These are phyloP conservation scores for Obelidium mucronatum DNA, from an alignment of 192 early-diverging fungal species.

Conservation along the genomic window DNA sequence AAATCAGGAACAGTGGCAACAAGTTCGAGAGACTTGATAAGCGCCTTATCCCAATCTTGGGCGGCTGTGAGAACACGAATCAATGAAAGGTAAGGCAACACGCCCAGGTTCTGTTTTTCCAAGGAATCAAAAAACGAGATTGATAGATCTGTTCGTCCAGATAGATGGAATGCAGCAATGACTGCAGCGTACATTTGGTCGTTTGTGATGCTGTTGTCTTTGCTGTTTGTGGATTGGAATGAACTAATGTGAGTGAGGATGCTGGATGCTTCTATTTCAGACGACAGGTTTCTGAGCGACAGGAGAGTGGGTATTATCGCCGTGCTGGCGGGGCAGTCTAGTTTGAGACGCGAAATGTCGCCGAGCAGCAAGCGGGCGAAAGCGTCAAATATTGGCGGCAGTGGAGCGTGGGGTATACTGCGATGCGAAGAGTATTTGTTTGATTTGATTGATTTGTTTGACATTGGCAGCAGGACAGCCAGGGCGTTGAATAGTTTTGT, in stretches of 20 bases:
- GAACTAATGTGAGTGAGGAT: not conserved
- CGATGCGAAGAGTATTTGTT: no score
- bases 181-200: conserved; percentile 4
- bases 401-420: no score
- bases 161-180: not conserved
- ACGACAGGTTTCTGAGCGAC: not conserved
- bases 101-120: not conserved
- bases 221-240: not conserved
- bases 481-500: no score
- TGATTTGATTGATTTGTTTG: no score
- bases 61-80: not conserved
- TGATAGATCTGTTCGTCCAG: not conserved
- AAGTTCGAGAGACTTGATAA: not conserved
- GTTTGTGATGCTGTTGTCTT: not conserved
- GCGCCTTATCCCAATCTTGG: not conserved
- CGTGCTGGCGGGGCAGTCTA: not conserved
- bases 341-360: not conserved
- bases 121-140: not conserved
- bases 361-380: not conserved
- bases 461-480: no score
- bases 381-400: not conserved
- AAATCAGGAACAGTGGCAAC: not conserved
- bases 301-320: no score
- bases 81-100: not conserved
- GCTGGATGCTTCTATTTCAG: not conserved